phyloP scores from a whole-genome alignment of 2,329 filamentous ascomycete species.

The Diplodia seriata region DNA sequence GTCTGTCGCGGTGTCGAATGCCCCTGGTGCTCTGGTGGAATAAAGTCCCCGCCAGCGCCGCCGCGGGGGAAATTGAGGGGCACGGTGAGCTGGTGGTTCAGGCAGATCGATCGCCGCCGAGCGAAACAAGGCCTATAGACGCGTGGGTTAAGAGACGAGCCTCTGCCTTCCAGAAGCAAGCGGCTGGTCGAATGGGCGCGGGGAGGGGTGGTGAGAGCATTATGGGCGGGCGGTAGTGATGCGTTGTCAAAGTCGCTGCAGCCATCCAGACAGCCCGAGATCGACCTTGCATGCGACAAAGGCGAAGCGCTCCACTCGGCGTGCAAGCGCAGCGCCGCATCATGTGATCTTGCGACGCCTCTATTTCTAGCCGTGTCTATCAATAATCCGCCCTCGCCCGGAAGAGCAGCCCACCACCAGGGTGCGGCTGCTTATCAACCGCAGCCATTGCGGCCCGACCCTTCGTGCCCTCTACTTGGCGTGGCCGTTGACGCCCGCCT shows the following conservation, averaged over 20 bases:
- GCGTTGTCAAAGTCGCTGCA: slow-evolving; percentile 22
- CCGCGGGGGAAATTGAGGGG: slow-evolving; percentile 11
- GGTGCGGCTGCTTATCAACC: slow-evolving; percentile 21
- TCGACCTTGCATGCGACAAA: slow-evolving; percentile 12
- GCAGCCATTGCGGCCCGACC: slow-evolving; percentile 24
- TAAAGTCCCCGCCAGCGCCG: slow-evolving; percentile 18
- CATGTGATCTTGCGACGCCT: slow-evolving; percentile 25
- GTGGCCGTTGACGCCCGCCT: slow-evolving; percentile 41
- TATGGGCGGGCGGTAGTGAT: slow-evolving; percentile 19
- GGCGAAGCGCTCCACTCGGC: slow-evolving; percentile 16
- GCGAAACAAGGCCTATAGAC: slow-evolving; percentile 20
- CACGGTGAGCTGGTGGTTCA: neutral
- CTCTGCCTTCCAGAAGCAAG: slow-evolving; percentile 20
- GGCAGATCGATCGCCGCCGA: slow-evolving; percentile 17
- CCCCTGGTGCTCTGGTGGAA: neutral
- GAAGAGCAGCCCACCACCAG: slow-evolving; percentile 6
- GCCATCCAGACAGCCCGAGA: slow-evolving; percentile 19
- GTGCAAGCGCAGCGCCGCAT: slow-evolving; percentile 22
- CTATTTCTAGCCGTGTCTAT: slow-evolving; percentile 30
- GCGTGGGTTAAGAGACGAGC: slow-evolving; percentile 11
- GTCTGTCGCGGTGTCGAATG: neutral
- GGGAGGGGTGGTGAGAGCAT: slow-evolving; percentile 14
- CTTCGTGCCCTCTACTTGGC: slow-evolving; percentile 20
- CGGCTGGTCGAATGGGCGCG: slow-evolving; percentile 13
- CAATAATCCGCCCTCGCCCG: neutral